Conservation (phyloP, 2,329 filamentous ascomycete species). For the Colletotrichum siamense region DNA sequence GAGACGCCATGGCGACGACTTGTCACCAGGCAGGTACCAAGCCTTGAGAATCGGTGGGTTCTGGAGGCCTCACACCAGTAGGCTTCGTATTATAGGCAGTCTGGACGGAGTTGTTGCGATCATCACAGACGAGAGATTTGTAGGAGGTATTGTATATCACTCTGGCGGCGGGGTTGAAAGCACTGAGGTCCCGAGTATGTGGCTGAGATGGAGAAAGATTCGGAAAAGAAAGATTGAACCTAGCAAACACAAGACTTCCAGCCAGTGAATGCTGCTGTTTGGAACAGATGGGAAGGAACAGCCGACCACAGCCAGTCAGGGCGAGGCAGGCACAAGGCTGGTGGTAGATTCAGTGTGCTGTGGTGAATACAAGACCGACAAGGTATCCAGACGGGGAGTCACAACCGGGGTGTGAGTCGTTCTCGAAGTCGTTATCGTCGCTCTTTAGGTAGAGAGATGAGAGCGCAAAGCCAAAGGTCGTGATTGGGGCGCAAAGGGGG, state of each 20-base stretch:
- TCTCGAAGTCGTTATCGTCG: background rate
- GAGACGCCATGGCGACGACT: slow-evolving; percentile 19
- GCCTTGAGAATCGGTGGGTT: background rate
- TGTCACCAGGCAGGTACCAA: background rate
- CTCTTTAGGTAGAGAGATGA: background rate
- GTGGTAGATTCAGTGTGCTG: background rate
- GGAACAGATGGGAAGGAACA: background rate
- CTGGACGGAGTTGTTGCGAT: slow-evolving; percentile 1
- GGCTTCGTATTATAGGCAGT: slow-evolving; percentile 5
- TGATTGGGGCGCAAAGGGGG: background rate
- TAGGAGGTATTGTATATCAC: background rate
- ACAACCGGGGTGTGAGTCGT: background rate
- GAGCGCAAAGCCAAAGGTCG: background rate
- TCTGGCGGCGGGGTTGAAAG: background rate
- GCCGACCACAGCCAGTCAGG: background rate
- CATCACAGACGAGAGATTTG: slow-evolving; percentile 10
- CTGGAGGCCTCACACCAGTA: background rate
- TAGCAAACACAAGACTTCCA: background rate
- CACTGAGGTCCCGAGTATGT: background rate
- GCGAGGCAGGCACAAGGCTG: slow-evolving; percentile 1
- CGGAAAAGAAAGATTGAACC: background rate
- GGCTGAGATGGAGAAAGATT: background rate
- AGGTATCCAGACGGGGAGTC: background rate
- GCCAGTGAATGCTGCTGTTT: background rate
- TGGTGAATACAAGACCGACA: background rate